phyloP scores from a whole-genome alignment of 78 protist species.

The Protostelium mycophagum region DNA sequence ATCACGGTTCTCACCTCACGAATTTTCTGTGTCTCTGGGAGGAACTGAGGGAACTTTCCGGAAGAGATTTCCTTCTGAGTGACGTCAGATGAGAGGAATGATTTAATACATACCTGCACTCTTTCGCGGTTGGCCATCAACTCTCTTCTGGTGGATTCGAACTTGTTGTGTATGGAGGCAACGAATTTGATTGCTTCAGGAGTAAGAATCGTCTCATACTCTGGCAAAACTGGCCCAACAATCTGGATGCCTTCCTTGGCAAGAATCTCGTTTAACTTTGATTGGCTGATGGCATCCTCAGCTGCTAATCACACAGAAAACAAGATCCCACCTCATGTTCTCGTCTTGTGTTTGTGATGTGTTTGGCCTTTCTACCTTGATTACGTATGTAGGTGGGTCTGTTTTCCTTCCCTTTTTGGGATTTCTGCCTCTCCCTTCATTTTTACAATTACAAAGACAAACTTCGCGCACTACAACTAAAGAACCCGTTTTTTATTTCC shows the following conservation, averaged over 20 bases:
- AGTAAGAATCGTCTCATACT: slow-evolving; percentile 8
- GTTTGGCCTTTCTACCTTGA: too few species aligned
- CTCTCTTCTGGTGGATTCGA: slow-evolving; percentile 13
- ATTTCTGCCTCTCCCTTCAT: too few species aligned
- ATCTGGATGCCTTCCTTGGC: slow-evolving; percentile 30
- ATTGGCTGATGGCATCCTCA: too few species aligned
- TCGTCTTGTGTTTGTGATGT: too few species aligned
- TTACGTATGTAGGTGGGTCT: too few species aligned
- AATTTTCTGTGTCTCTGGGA: neutral
- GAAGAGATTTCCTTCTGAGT: neutral
- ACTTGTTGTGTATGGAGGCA: slow-evolving; percentile 26
- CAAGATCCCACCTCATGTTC: too few species aligned
- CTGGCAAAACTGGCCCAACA: slow-evolving; percentile 9
- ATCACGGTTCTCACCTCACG: slow-evolving; percentile 2
- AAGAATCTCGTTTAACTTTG: neutral
- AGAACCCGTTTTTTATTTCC: too few species aligned
- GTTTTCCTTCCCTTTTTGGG: too few species aligned
- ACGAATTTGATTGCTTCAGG: slow-evolving; percentile 30
- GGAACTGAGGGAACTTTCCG: slow-evolving; percentile 23
- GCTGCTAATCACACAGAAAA: too few species aligned
- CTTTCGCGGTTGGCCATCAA: slow-evolving; percentile 20
- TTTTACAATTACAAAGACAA: too few species aligned
- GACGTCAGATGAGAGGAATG: slow-evolving; percentile 13
- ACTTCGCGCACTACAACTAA: too few species aligned
- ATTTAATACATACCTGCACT: slow-evolving; percentile 23